phyloP scores from a whole-genome alignment of 2,329 filamentous ascomycete species.

The Colletotrichum karsti region DNA sequence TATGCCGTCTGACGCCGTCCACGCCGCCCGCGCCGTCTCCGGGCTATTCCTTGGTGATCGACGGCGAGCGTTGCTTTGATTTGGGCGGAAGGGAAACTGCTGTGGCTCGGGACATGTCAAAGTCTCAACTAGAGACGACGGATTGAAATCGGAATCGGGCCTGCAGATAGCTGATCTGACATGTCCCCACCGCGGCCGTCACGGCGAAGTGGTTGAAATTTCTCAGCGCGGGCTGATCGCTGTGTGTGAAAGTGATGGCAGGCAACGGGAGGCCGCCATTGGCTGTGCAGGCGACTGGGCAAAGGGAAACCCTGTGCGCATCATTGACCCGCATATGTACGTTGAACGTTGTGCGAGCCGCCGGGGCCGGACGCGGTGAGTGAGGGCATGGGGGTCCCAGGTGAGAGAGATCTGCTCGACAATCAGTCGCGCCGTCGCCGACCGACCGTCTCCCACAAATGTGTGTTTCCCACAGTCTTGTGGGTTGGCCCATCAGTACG shows the following conservation, averaged over 20 bases:
- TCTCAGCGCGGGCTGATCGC: slow-evolving; percentile 9
- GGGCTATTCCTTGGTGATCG: not conserved
- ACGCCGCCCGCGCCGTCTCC: not conserved
- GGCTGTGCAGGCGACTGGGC: slow-evolving; percentile 2
- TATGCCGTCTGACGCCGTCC: not conserved
- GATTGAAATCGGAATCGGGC: slow-evolving; percentile 9
- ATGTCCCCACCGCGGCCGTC: slow-evolving; percentile 13
- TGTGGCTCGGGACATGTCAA: not conserved
- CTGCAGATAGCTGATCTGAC: slow-evolving; percentile 25
- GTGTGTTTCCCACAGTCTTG: not conserved
- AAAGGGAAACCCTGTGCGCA: slow-evolving; percentile 26
- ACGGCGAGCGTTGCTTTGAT: not conserved
- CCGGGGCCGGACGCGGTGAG: slow-evolving; percentile 18
- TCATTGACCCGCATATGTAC: slow-evolving; percentile 28
- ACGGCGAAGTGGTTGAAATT: slow-evolving; percentile 6
- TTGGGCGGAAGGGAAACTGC: not conserved
- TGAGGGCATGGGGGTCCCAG: not conserved
- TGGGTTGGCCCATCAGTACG: not conserved
- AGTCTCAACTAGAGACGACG: not conserved
- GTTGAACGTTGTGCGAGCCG: slow-evolving; percentile 19
- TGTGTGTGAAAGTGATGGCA: not conserved
- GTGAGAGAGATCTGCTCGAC: slow-evolving; percentile 3
- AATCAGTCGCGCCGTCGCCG: not conserved
- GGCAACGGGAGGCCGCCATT: slow-evolving; percentile 2
- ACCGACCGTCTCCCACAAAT: not conserved